Evolutionary conservation across 768 basidiomycete genomes (phyloP).

Genomic region (Agrocybe praecox): DNA sequence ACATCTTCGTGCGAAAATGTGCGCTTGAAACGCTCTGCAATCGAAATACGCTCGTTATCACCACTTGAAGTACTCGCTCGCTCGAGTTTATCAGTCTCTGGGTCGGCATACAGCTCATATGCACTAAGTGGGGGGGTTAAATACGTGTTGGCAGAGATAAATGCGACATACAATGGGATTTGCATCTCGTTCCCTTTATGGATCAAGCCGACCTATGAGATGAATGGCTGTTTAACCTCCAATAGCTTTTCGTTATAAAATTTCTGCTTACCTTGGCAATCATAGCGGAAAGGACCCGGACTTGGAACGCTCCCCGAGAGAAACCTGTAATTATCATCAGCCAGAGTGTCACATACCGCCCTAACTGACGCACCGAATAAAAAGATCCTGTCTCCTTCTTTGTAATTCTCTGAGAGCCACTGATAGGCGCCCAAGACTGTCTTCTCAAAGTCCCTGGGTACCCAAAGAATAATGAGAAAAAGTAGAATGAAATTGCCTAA

Average conservation of each 20-base stretch:
- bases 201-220: conserved; percentile 40
- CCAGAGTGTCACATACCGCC: background rate
- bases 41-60: background rate
- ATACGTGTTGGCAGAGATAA: no score
- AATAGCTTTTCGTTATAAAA: background rate
- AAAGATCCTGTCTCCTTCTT: conserved; percentile 9
- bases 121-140: conserved; percentile 7
- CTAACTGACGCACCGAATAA: conserved; percentile 5
- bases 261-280: conserved; percentile 4
- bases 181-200: conserved; percentile 41
- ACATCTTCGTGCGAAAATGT: conserved; percentile 26
- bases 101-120: conserved; percentile 16
- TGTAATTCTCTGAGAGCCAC: conserved; percentile 13
- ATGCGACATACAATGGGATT: conserved; percentile 14
- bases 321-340: background rate
- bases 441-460: background rate
- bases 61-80: background rate
- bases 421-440: conserved; percentile 9
- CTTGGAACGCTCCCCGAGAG: conserved; percentile 12
- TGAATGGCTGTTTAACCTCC: no score
- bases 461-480: background rate
- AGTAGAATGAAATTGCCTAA: no score
- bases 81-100: background rate
- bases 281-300: conserved; percentile 9
- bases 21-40: conserved; percentile 18